Evolutionary conservation across 2,329 filamentous ascomycete species (phyloP), one percentile per base, ranked within the genome.

Genomic region (Pezicula radicicola): DNA sequence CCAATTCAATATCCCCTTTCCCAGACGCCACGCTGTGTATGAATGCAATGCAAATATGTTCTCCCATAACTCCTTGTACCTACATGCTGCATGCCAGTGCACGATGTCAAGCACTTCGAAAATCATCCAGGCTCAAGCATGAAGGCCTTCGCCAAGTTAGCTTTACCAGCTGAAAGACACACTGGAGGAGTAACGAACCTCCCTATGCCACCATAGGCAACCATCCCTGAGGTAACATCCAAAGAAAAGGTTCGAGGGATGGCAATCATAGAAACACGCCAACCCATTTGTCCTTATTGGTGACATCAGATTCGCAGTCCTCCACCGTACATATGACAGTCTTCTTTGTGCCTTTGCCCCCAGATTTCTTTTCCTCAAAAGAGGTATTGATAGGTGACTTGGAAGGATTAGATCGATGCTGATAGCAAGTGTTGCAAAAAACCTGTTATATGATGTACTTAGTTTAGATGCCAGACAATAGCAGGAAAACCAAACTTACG

Each of bases 341-440:
- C 39, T 61, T 65, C 28, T 49, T 51, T 5, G 36, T 35, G 44
- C 21, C 35, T 25, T 42, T 47, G 42, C 41, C 79, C 57, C 50
- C 80, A 64, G 6, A 63, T 60, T 8, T 60, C 54, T 46, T 66
- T 45, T 65, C 61, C 55, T 25, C 59, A 54, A 52, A 71, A 67
- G 58, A 78, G 4, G 59, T 58, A 27, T 50, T 41, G 37, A 52
- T 44, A 49, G 58, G 46, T 13, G 54, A 46, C 41, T 65, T 62
- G 47, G 63, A 67, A 47, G 72, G 70, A 25, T 66, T 74, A 6
- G 12, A 13, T 44, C 83, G 78, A 55, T 78, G 75, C 50, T 85
- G 81, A 59, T 75, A 86, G 67, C 83, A 87, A 8, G 73, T 72
- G 52, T 76, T 77, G 68, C 83, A 87, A 63, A 83, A 87, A 13